These are phyloP conservation scores for Boletellus deceptivus DNA, from an alignment of 1,284 basidiomycete genomes.

Conservation along the genomic window DNA sequence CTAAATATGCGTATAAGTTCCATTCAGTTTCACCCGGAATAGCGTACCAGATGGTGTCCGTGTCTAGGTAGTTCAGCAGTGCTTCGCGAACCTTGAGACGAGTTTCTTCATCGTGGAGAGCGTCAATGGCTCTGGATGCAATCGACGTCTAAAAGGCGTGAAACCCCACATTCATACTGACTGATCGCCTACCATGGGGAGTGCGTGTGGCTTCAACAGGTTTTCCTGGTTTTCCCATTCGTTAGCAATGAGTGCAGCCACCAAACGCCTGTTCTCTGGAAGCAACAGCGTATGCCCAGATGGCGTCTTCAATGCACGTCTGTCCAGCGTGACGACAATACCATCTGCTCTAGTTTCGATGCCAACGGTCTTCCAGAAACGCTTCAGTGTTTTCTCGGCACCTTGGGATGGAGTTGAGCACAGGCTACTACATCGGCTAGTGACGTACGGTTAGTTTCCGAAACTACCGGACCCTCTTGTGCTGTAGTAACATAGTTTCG, in stretches of 20 bases:
- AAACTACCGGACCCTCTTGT: slow-evolving; percentile 43
- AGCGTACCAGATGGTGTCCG: slow-evolving; percentile 90
- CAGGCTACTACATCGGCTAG: background rate
- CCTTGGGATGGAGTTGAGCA: slow-evolving; percentile 45
- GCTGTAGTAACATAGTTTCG: slow-evolving; percentile 18
- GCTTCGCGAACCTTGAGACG: slow-evolving; percentile 68
- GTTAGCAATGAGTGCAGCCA: slow-evolving; percentile 85
- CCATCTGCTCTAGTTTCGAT: slow-evolving; percentile 61
- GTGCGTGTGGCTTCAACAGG: slow-evolving; percentile 84
- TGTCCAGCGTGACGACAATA: slow-evolving; percentile 78
- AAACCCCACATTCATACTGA: background rate
- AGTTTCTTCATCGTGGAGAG: slow-evolving; percentile 56
- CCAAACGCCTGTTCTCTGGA: slow-evolving; percentile 67
- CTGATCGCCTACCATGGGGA: slow-evolving; percentile 74
- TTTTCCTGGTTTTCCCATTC: slow-evolving; percentile 96
- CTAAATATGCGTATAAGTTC: slow-evolving; percentile 39
- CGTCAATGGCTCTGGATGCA: slow-evolving; percentile 86
- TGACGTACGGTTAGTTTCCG: slow-evolving; percentile 57
- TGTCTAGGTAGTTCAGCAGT: slow-evolving; percentile 87
- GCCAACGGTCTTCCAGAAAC: slow-evolving; percentile 90
- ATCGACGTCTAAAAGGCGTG: slow-evolving; percentile 67
- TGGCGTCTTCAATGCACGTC: slow-evolving; percentile 85
- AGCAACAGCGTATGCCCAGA: slow-evolving; percentile 72
- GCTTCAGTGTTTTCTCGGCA: slow-evolving; percentile 78
- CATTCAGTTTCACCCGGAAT: background rate